Evolutionary conservation across 345 rosid genomes (phyloP), one percentile per base, ranked within the genome.

Genomic region (Microthlaspi erraticum): DNA sequence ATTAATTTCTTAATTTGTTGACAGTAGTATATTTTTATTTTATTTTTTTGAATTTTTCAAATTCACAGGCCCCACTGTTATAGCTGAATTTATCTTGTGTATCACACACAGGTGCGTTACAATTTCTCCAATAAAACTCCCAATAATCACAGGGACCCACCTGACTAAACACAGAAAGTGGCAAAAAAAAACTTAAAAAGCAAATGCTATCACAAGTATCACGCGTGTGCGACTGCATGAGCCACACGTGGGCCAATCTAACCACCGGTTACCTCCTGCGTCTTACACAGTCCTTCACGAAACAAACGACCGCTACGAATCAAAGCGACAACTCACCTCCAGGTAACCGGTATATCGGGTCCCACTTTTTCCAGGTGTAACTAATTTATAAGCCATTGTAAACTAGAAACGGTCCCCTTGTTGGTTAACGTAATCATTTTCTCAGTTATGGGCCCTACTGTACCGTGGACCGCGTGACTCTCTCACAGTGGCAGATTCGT

Each of bases 221-320:
- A 78, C 75, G 79, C 76, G 80, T 54, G 71, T 52, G 76, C 51
- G 46, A 53, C 68, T 62, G 74, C 72, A 67, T 41, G 76, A 12
- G 38, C 42, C 60, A 79, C 80, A 77, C 73, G 80, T 73, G 80
- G 87, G 64, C 82, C 80, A 67, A 19, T 16, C 29, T 17, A 14
- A 39, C 59, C 26, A 60, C 84, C 67, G 73, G 81, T 5, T 16
- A 70, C 79, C 69, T 72, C 51, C 75, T 70, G 66, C 26, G 52
- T 18, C 51, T 12, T 9, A 18, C 53, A 26, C 10, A 32, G 69
- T 17, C 60, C 5, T 53, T 12, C 54, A 39, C 62, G 62, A 46
- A 66, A 23, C 60, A 71, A 42, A 60, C 60, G 58, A 61, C 68
- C 53, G 8, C 55, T 50, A 29, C 39, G 58, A 59, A 49, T 29